These are phyloP conservation scores for Mucor indicus DNA, from an alignment of 371 early-diverging fungal genomes.

Conservation along the genomic window DNA sequence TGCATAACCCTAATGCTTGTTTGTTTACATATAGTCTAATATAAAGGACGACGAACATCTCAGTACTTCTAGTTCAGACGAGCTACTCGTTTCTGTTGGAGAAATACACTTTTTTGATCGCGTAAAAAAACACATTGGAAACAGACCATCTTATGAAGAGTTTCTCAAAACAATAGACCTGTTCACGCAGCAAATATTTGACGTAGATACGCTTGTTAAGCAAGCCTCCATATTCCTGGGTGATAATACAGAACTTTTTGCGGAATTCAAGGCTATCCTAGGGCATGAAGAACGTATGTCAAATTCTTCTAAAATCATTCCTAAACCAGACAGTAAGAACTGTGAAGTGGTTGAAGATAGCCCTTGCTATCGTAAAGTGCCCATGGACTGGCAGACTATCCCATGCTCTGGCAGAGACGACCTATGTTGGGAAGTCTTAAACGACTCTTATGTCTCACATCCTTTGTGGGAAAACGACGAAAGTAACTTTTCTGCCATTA, in stretches of 20 bases:
- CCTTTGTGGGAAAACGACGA: conserved; percentile 96
- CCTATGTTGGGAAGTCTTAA: conserved; percentile 88
- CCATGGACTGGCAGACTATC: conserved; percentile 35
- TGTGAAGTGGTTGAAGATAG: conserved; percentile 43
- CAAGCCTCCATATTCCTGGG: conserved; percentile 74
- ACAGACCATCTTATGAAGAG: conserved; percentile 84
- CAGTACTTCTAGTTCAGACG: too few relatives aligned
- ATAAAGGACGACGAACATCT: too few relatives aligned
- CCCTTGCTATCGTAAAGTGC: conserved; percentile 49
- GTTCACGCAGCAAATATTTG: conserved; percentile 92
- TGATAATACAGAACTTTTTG: conserved; percentile 70
- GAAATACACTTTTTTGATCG: conserved; percentile 89
- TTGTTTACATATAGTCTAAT: too few relatives aligned
- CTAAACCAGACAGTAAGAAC: conserved; percentile 51
- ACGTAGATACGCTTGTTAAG: conserved; percentile 71
- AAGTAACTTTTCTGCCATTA: conserved; percentile 84
- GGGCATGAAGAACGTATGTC: conserved; percentile 59
- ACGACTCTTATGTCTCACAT: conserved; percentile 90
- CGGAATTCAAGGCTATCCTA: conserved; percentile 88
- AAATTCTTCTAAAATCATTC: too few relatives aligned
- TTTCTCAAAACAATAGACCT: conserved; percentile 94
- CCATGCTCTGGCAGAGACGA: conserved; percentile 86
- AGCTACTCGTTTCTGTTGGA: too few relatives aligned
- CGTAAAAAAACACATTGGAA: conserved; percentile 76
- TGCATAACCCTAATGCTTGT: too few relatives aligned